Percentiles rank a stretch among this genome's conserved stretches.
Evolutionary conservation across 176 grass and related monocot species (phyloP).

Genomic region (Oryza glumipatula): DNA sequence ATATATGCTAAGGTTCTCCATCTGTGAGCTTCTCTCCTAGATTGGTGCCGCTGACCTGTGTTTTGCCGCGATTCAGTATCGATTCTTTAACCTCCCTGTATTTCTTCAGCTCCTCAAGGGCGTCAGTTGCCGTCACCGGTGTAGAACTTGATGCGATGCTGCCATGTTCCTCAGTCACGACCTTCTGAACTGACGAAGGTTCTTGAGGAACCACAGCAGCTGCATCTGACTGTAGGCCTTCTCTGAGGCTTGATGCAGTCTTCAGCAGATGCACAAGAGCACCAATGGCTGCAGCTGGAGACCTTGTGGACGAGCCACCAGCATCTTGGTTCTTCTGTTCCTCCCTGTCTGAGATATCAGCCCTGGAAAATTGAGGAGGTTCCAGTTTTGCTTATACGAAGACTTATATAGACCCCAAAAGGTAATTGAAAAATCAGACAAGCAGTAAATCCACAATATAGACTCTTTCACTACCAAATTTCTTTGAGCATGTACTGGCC

Average conservation of each 20-base stretch:
- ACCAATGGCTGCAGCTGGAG: slow-evolving; percentile 67
- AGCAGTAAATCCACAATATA: slow-evolving; percentile 7
- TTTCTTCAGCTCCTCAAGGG: slow-evolving; percentile 69
- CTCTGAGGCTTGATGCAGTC: slow-evolving; percentile 58
- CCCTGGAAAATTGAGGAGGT: slow-evolving; percentile 44
- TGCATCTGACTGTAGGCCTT: slow-evolving; percentile 26
- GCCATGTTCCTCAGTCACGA: slow-evolving; percentile 52
- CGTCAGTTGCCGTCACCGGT: slow-evolving; percentile 48
- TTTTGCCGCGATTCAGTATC: slow-evolving; percentile 43
- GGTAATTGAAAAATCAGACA: not conserved
- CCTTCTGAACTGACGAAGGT: slow-evolving; percentile 49
- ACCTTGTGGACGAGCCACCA: slow-evolving; percentile 37
- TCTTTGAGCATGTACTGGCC: not conserved
- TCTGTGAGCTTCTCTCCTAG: slow-evolving; percentile 26
- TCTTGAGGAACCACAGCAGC: slow-evolving; percentile 39
- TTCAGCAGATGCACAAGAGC: slow-evolving; percentile 67
- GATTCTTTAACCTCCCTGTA: slow-evolving; percentile 61
- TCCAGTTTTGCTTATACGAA: slow-evolving; percentile 16
- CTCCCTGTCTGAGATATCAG: slow-evolving; percentile 43
- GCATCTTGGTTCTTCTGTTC: slow-evolving; percentile 29
- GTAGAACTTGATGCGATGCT: slow-evolving; percentile 35
- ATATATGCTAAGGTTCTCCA: slow-evolving; percentile 49
- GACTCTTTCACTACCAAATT: not conserved
- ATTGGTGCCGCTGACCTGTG: slow-evolving; percentile 6
- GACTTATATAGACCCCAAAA: not conserved